Evolutionary conservation across 306 rosid species (phyloP).

Genomic region (Quercus parvula): DNA sequence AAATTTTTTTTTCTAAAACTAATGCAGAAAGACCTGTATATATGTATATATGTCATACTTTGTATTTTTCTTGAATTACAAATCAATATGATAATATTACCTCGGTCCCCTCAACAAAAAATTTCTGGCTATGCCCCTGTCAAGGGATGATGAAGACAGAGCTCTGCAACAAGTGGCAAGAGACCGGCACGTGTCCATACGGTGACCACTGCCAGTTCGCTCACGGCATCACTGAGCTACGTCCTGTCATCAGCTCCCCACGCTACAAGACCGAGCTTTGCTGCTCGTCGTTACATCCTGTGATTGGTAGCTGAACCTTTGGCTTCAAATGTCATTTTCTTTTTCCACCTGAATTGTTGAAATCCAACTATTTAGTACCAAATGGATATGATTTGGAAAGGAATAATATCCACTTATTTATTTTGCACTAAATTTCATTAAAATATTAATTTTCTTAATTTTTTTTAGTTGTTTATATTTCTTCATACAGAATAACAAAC

Average conservation of each 20-base stretch:
- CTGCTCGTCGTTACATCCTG: neutral
- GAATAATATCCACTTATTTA: no score
- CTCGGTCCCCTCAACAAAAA: no score
- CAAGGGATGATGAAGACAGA: slow-evolving; percentile 95
- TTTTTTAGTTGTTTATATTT: no score
- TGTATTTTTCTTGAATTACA: no score
- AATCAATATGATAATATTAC: no score
- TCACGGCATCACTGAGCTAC: slow-evolving; percentile 82
- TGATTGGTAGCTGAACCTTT: neutral
- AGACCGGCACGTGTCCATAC: slow-evolving; percentile 55
- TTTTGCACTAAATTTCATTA: no score
- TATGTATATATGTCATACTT: no score
- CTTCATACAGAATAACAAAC: no score
- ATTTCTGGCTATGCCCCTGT: no score
- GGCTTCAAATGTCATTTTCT: neutral
- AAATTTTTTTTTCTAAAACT: no score
- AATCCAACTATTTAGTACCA: neutral
- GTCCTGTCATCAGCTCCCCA: slow-evolving; percentile 91
- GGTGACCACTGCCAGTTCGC: slow-evolving; percentile 80
- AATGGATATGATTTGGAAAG: neutral
- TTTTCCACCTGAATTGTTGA: neutral
- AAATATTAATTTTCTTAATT: no score
- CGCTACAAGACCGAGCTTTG: slow-evolving; percentile 94
- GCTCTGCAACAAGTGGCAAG: slow-evolving; percentile 84
- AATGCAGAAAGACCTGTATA: no score